These are phyloP conservation scores for Daldinia sp. DNA, from an alignment of 2,329 filamentous ascomycete species.

Conservation along the genomic window DNA sequence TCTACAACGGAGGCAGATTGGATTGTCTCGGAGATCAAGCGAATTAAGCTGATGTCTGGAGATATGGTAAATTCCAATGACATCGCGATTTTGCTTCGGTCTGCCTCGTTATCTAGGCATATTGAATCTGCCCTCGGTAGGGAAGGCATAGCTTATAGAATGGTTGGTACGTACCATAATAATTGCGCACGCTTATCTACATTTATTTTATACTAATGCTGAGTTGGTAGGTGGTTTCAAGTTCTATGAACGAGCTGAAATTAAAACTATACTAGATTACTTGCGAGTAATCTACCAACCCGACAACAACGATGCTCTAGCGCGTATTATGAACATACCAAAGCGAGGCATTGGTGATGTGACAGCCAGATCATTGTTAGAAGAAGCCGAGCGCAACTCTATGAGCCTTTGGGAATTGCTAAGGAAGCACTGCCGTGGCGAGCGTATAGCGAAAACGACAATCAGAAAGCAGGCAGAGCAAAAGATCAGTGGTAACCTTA, in stretches of 20 bases:
- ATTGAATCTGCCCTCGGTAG: slow-evolving; percentile 85
- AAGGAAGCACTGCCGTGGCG: slow-evolving; percentile 60
- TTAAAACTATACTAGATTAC: slow-evolving; percentile 89
- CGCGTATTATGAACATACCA: slow-evolving; percentile 85
- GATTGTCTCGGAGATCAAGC: slow-evolving; percentile 85
- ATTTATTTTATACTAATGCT: slow-evolving; percentile 10
- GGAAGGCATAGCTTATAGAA: slow-evolving; percentile 84
- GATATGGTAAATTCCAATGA: slow-evolving; percentile 77
- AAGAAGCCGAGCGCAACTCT: slow-evolving; percentile 76
- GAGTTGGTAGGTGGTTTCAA: slow-evolving; percentile 67
- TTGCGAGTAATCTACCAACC: slow-evolving; percentile 85
- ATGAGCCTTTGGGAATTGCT: slow-evolving; percentile 81
- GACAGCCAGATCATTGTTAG: slow-evolving; percentile 76
- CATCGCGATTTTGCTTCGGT: slow-evolving; percentile 86
- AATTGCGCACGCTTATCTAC: not conserved
- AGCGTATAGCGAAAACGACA: slow-evolving; percentile 56
- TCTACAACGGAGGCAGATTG: slow-evolving; percentile 81
- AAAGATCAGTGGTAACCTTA: slow-evolving; percentile 60
- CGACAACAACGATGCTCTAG: slow-evolving; percentile 84
- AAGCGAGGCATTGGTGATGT: slow-evolving; percentile 81
- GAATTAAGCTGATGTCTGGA: slow-evolving; percentile 75
- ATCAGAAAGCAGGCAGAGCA: slow-evolving; percentile 61
- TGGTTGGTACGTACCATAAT: slow-evolving; percentile 70
- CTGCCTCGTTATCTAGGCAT: slow-evolving; percentile 81
- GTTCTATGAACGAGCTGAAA: slow-evolving; percentile 91